These are phyloP conservation scores for Firmiana major DNA, from an alignment of 345 rosid genomes.

Conservation along the genomic window DNA sequence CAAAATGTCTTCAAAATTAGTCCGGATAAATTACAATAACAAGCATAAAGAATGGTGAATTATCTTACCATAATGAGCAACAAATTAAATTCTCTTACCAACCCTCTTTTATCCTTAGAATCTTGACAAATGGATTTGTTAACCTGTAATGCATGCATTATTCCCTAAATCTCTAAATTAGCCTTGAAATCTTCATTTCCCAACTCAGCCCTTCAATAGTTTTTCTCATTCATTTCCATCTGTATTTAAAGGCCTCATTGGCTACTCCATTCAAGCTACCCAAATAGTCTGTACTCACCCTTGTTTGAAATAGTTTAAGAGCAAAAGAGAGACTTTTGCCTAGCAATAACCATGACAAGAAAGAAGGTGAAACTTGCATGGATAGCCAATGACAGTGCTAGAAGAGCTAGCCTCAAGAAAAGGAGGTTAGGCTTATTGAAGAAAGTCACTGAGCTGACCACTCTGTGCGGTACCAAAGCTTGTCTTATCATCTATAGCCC, in stretches of 20 bases:
- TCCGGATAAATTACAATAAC: background rate
- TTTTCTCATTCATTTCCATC: background rate
- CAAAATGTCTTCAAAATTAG: background rate
- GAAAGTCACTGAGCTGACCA: constrained; percentile 44
- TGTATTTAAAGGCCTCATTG: background rate
- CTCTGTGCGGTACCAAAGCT: constrained; percentile 35
- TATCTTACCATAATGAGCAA: constrained; percentile 2
- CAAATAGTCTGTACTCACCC: background rate
- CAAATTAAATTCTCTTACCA: constrained; percentile 12
- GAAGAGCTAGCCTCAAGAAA: constrained; percentile 45
- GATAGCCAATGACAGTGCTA: constrained; percentile 30
- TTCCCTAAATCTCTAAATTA: background rate
- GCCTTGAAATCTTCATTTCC: background rate
- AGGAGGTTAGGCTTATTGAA: constrained; percentile 39
- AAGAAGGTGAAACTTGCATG: constrained; percentile 42
- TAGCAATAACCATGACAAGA: constrained; percentile 33
- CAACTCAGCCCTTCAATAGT: background rate
- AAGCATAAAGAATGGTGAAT: constrained; percentile 8
- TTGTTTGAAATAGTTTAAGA: background rate
- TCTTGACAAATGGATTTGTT: constrained; percentile 14
- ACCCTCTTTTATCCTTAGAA: background rate
- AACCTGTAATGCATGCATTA: background rate
- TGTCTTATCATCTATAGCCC: constrained; percentile 35
- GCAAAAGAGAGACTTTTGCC: background rate
- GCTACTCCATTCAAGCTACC: background rate